Conservation (phyloP, 1,284 basidiomycete genomes). For the Papiliotrema flavescens region DNA sequence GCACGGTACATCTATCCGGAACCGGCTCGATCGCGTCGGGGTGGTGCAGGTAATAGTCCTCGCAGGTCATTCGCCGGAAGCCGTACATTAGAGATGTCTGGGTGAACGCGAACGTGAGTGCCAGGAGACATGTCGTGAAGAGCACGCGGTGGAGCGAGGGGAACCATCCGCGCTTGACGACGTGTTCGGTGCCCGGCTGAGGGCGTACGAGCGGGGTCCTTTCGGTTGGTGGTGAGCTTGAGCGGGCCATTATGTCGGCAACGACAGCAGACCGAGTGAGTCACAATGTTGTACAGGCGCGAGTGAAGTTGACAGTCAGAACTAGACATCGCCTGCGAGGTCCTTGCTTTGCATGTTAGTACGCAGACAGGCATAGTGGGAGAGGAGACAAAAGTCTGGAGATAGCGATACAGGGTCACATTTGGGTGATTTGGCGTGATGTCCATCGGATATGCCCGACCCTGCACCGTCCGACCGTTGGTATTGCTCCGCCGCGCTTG, state of each 20-base stretch:
- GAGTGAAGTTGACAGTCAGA: too few species aligned
- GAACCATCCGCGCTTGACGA: conserved; percentile 11
- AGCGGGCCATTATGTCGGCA: background rate
- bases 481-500: too few species aligned
- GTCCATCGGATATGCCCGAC: too few species aligned
- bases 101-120: conserved; percentile 40
- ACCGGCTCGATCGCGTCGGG: background rate
- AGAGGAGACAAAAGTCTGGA: too few species aligned
- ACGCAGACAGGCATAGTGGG: too few species aligned
- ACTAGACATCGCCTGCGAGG: too few species aligned
- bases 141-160: conserved; percentile 33
- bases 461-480: too few species aligned
- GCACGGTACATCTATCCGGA: conserved; percentile 32
- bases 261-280: too few species aligned
- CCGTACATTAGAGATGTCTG: conserved; percentile 46
- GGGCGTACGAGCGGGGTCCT: conserved; percentile 3
- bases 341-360: too few species aligned
- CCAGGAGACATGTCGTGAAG: conserved; percentile 34
- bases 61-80: conserved; percentile 41
- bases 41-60: conserved; percentile 38
- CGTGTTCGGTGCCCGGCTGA: background rate
- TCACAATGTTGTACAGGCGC: too few species aligned
- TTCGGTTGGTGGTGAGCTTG: background rate
- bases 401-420: too few species aligned
- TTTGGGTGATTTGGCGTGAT: too few species aligned